Evolutionary conservation across 148 eudicot genomes (phyloP).

Genomic region (Nepenthes mirabilis): DNA sequence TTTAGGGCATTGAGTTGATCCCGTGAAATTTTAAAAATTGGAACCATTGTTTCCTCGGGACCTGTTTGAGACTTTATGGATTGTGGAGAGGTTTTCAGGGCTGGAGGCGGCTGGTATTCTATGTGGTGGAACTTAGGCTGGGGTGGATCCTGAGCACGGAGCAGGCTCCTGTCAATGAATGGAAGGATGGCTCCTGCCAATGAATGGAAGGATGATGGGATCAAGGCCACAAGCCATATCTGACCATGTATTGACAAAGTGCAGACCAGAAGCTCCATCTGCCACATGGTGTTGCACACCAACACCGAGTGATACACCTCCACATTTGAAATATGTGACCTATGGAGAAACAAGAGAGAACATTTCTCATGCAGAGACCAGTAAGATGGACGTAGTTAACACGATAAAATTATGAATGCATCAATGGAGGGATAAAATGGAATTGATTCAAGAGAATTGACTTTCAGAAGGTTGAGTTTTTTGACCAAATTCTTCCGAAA

Average conservation of each 20-base stretch:
- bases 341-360: background rate
- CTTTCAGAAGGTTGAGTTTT: no score
- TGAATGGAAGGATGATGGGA: constrained; percentile 1
- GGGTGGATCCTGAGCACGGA: constrained; percentile 15
- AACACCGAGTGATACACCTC: constrained; percentile 16
- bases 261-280: constrained; percentile 3
- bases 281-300: constrained; percentile 9
- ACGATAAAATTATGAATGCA: no score
- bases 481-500: no score
- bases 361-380: no score
- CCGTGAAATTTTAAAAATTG: constrained; percentile 4
- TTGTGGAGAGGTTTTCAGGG: background rate
- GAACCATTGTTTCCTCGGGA: background rate
- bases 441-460: no score
- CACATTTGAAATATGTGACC: constrained; percentile 22
- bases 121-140: constrained; percentile 14
- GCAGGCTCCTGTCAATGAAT: constrained; percentile 5
- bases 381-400: no score
- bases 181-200: constrained; percentile 4
- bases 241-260: constrained; percentile 14
- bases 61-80: background rate
- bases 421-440: no score
- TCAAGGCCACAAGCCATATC: constrained; percentile 13
- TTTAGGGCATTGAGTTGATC: constrained; percentile 5
- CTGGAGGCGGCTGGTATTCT: constrained; percentile 12